phyloP scores from a whole-genome alignment of 805 yeast species.

The Metschnikowia colocasiae region DNA sequence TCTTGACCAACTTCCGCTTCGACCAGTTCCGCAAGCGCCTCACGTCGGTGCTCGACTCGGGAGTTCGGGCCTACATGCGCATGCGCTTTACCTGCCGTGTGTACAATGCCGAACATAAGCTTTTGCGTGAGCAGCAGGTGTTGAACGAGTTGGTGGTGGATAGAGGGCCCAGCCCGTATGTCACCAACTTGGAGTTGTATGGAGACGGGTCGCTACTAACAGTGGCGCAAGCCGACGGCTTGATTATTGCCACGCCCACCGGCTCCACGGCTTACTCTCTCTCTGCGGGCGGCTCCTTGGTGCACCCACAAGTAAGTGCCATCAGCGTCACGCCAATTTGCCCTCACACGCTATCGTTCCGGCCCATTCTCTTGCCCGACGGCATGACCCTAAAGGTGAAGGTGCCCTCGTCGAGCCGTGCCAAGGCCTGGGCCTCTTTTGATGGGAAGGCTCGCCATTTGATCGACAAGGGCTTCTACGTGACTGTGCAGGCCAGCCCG shows the following conservation, averaged over 20 bases:
- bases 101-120: constrained; percentile 46
- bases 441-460: constrained; percentile 91
- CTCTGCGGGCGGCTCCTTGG: constrained; percentile 92
- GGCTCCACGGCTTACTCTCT: constrained; percentile 95
- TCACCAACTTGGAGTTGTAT: constrained; percentile 82
- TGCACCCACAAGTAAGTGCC: constrained; percentile 91
- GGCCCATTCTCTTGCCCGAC: constrained; percentile 91
- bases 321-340: constrained; percentile 93
- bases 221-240: constrained; percentile 90
- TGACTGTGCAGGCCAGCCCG: constrained; percentile 78
- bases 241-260: constrained; percentile 90
- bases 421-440: constrained; percentile 95
- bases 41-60: constrained; percentile 56
- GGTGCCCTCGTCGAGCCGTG: constrained; percentile 73
- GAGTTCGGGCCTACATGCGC: constrained; percentile 71
- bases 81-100: constrained; percentile 88
- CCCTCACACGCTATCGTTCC: constrained; percentile 89
- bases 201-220: constrained; percentile 85
- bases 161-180: constrained; percentile 91
- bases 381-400: constrained; percentile 81
- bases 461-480: constrained; percentile 76
- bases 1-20: constrained; percentile 72
- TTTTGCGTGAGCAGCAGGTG: constrained; percentile 67
- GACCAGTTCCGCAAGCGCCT: constrained; percentile 64
- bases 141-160: constrained; percentile 88